phyloP scores from a whole-genome alignment of 139 green algal genomes.

The Pedinophyceae sp. region DNA sequence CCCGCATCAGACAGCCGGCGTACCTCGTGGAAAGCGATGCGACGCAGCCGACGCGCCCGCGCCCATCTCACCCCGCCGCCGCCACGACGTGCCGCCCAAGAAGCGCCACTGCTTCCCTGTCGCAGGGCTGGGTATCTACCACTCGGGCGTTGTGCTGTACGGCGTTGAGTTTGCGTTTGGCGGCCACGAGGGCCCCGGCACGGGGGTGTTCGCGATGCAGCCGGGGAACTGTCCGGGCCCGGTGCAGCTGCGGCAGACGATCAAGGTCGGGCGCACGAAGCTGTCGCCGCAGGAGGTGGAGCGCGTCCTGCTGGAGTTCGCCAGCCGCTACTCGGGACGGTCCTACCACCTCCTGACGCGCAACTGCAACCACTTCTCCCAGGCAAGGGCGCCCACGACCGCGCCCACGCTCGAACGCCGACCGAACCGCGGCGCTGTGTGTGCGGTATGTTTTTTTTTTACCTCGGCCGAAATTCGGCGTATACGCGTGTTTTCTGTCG shows the following conservation, averaged over 20 bases:
- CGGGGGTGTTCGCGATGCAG: slow-evolving; percentile 73
- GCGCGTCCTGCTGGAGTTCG: slow-evolving; percentile 48
- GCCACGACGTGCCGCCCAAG: too few relatives aligned
- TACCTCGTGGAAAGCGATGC: too few relatives aligned
- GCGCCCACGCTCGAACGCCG: too few relatives aligned
- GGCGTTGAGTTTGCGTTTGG: slow-evolving; percentile 78
- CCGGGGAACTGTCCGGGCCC: slow-evolving; percentile 57
- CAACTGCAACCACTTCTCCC: slow-evolving; percentile 88
- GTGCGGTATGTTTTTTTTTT: too few relatives aligned
- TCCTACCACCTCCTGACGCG: slow-evolving; percentile 78
- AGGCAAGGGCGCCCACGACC: too few relatives aligned
- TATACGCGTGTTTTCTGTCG: too few relatives aligned
- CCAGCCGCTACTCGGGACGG: too few relatives aligned
- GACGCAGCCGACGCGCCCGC: slow-evolving; percentile 5
- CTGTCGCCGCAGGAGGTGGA: slow-evolving; percentile 46
- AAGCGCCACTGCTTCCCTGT: too few relatives aligned
- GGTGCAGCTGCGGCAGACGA: slow-evolving; percentile 42
- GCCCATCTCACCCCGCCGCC: not conserved
- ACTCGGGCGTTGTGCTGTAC: slow-evolving; percentile 72
- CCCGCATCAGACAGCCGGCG: too few relatives aligned
- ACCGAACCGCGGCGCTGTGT: too few relatives aligned
- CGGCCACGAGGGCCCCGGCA: slow-evolving; percentile 69
- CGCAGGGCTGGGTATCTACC: slow-evolving; percentile 74
- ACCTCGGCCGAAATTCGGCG: too few relatives aligned
- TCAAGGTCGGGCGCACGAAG: slow-evolving; percentile 48